Evolutionary conservation across 1,139 yeast species (phyloP).

Genomic region (Pichia inconspicua): DNA sequence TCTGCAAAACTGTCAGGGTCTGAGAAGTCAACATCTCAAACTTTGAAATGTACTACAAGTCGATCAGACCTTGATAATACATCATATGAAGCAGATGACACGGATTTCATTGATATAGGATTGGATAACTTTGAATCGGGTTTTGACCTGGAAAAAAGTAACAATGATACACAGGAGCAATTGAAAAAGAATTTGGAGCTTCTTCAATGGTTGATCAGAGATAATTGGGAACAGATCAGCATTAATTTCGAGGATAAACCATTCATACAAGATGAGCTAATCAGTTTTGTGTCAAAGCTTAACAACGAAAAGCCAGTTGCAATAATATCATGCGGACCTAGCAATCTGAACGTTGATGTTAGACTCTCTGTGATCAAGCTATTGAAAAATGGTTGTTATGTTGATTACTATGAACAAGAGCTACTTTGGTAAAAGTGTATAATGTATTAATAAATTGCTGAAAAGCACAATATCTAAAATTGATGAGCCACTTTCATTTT

Average conservation of each 20-base stretch:
- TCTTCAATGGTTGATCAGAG: constrained; percentile 14
- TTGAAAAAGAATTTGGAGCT: constrained; percentile 13
- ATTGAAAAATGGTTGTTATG: constrained; percentile 19
- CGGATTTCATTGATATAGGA: neutral
- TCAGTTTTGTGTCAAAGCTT: constrained; percentile 12
- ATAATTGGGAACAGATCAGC: constrained; percentile 16
- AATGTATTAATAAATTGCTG: neutral
- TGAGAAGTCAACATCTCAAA: neutral
- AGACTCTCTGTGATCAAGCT: constrained; percentile 26
- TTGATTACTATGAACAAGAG: constrained; percentile 32
- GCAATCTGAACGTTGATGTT: constrained; percentile 27
- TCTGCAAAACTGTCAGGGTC: neutral
- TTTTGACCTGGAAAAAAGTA: neutral
- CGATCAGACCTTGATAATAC: neutral
- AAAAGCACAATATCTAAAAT: neutral
- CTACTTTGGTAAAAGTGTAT: constrained; percentile 25
- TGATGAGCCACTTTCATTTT: neutral
- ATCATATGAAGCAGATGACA: neutral
- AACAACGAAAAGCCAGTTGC: constrained; percentile 23
- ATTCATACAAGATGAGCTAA: constrained; percentile 17
- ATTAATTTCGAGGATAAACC: constrained; percentile 22
- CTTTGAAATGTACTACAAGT: neutral
- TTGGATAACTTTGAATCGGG: neutral
- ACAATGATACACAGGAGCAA: constrained; percentile 2
- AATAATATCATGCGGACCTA: constrained; percentile 31